These are phyloP conservation scores for Geotrichum fermentans DNA, from an alignment of 1,139 yeast genomes.

Conservation along the genomic window DNA sequence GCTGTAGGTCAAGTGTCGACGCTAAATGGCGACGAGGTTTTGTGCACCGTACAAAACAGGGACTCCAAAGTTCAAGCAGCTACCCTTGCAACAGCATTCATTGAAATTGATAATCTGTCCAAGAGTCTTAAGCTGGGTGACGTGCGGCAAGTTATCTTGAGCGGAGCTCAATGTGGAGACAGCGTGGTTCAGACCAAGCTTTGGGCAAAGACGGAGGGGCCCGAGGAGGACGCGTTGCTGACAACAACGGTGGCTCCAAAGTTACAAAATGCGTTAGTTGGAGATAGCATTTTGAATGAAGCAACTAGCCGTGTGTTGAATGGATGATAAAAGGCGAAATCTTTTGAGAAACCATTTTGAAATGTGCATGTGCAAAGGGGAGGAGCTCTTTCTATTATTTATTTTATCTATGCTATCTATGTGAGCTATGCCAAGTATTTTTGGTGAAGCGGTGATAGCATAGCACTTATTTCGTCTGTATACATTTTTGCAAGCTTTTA, in stretches of 20 bases:
- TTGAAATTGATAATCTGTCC: slow-evolving; percentile 30
- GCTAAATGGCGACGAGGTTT: slow-evolving; percentile 25
- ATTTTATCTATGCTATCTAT: no score
- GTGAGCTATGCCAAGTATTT: no score
- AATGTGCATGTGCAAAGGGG: no score
- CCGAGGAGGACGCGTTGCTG: slow-evolving; percentile 21
- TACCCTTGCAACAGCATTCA: slow-evolving; percentile 26
- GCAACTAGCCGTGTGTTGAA: slow-evolving; percentile 18
- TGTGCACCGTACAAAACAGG: slow-evolving; percentile 21
- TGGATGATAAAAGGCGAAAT: no score
- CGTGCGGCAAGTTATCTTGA: slow-evolving; percentile 28
- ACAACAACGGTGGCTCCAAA: slow-evolving; percentile 22
- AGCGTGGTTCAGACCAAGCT: slow-evolving; percentile 25
- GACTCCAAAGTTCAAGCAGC: slow-evolving; percentile 20
- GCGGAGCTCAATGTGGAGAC: slow-evolving; percentile 14
- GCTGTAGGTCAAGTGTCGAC: slow-evolving; percentile 28
- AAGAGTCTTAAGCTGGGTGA: slow-evolving; percentile 32
- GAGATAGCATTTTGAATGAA: slow-evolving; percentile 23
- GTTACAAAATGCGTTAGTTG: slow-evolving; percentile 24
- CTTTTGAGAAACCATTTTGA: not conserved
- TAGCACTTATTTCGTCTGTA: no score
- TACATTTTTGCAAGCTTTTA: no score
- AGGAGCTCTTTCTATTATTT: no score
- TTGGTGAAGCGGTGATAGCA: no score
- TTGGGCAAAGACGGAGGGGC: slow-evolving; percentile 1